A percentile compares a stretch with the other conserved stretches of the same genome.
These are phyloP conservation scores for Leccinum laetum DNA, from an alignment of 1,284 basidiomycete species.

Conservation along the genomic window DNA sequence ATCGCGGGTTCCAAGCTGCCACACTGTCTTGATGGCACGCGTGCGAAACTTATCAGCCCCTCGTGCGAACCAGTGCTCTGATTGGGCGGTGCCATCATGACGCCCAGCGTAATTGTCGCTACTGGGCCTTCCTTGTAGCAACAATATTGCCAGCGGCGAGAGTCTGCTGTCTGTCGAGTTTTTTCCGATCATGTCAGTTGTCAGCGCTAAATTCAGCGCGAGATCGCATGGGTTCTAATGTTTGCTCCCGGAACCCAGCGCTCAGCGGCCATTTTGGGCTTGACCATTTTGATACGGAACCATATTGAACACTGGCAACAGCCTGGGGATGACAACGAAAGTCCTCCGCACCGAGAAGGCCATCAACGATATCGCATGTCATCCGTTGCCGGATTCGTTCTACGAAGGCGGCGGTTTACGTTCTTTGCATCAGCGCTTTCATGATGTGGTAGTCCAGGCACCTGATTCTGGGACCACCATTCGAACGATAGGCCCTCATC, in stretches of 20 bases:
- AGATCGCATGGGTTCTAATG: background rate
- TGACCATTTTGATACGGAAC: background rate
- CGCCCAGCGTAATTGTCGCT: background rate
- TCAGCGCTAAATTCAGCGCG: background rate
- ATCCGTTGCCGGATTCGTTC: constrained; percentile 89
- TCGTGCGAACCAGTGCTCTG: background rate
- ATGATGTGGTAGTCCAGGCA: constrained; percentile 49
- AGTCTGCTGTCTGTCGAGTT: background rate
- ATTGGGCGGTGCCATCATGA: background rate
- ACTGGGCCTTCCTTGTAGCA: background rate
- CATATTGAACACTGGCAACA: background rate
- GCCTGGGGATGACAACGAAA: constrained; percentile 90
- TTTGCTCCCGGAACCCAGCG: background rate
- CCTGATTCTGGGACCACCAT: constrained; percentile 56
- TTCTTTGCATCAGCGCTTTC: constrained; percentile 85
- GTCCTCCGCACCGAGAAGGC: constrained; percentile 96
- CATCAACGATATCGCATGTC: constrained; percentile 95
- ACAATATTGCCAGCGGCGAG: background rate
- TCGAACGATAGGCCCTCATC: constrained; percentile 38
- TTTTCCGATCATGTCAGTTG: background rate
- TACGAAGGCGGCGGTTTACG: constrained; percentile 95
- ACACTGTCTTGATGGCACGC: background rate
- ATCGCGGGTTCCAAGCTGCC: background rate
- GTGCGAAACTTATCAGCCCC: background rate
- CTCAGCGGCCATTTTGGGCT: background rate